Evolutionary conservation across 2,329 filamentous ascomycete species (phyloP), one percentile per base, ranked within the genome.

Genomic region (Fusarium sublunatum): DNA sequence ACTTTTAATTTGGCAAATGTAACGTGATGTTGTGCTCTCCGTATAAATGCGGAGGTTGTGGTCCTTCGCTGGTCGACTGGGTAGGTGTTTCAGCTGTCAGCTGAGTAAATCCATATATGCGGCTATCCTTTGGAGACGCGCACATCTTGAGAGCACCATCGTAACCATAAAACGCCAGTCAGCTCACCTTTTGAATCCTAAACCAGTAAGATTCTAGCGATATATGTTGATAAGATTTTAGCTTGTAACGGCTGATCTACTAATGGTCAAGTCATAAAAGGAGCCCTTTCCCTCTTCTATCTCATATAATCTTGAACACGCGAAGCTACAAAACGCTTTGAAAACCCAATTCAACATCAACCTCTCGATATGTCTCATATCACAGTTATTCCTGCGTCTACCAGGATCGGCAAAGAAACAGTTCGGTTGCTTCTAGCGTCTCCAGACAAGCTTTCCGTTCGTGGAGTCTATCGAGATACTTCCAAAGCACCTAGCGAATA

Each of bases 381-480:
- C 39, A 71, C 70, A 11, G 52, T 76, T 11, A 29, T 76, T 1
- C 74, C 74, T 4, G 74, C 74, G 5, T 76, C 74, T 5, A 71
- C 72, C 9, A 63, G 67, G 12, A 65, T 68, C 2, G 74, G 74
- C 11, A 63, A 48, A 22, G 68, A 68, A 12, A 64, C 72, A 0
- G 72, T 76, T 12, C 65, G 67, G 3, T 29, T 44, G 1, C 67
- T 76, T 2, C 51, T 76, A 1, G 44, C 50, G 7, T 65, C 70
- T 2, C n/a, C 60, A 3, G 58, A 26, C 3, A 53, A 67, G 4
- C 65, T 64, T 2, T 19, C 24, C 1, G 50, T 76, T 38, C 64
- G 65, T 3, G 74, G 65, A 5, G 66, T 75, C 35, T 76, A 76
- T 46, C 67, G 74, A 3, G 57, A 76, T 22, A 28, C 50, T 0